These are phyloP conservation scores for Suaeda aralocaspica DNA, from an alignment of 148 eudicot genomes.

Conservation along the genomic window DNA sequence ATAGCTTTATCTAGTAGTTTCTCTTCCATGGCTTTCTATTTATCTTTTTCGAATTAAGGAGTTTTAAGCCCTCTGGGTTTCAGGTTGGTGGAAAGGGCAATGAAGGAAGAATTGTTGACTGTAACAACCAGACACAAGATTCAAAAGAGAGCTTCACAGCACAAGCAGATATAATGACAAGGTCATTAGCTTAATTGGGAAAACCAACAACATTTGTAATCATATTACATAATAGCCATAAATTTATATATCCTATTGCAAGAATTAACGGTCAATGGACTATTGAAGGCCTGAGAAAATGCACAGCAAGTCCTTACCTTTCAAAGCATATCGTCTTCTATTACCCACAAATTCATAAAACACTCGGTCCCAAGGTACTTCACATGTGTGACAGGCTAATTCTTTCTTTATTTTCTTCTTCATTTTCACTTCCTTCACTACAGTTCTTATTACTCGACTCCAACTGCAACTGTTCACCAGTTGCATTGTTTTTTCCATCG, in stretches of 20 bases:
- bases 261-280: neutral
- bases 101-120: neutral
- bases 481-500: conserved; percentile 16
- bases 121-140: neutral
- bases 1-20: neutral
- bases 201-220: neutral
- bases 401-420: conserved; percentile 11
- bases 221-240: neutral
- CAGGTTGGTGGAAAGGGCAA: neutral
- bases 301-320: neutral
- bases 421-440: conserved; percentile 6
- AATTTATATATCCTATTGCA: neutral
- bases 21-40: neutral
- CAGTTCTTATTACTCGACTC: conserved; percentile 31
- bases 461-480: conserved; percentile 29
- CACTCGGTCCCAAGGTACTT: conserved; percentile 19
- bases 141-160: neutral
- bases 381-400: conserved; percentile 38
- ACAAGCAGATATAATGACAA: neutral
- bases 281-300: neutral
- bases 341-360: neutral
- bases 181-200: neutral
- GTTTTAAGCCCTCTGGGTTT: neutral
- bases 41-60: too few relatives aligned
- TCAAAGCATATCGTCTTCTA: neutral